Evolutionary conservation across 495 filamentous ascomycete genomes (phyloP), one percentile per base, ranked within the genome.

Genomic region (Neurospora sp.): DNA sequence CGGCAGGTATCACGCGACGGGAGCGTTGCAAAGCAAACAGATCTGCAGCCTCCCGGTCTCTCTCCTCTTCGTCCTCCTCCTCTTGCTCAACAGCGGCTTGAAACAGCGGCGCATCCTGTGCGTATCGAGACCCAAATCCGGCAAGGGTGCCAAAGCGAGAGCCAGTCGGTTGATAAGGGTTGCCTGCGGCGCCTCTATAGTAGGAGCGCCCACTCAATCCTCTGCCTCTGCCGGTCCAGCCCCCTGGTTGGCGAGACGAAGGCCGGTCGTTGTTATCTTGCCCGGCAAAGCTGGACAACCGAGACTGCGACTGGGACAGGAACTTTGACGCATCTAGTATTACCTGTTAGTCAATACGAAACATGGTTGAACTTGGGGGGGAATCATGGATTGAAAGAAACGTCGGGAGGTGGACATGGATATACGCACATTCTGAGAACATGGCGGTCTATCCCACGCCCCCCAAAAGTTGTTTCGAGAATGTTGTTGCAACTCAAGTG

Each of bases 261-360:
- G 80, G 14, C 46, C 79, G 71, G 40, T 86, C 84, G 48, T 78
- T 85, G 84, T 81, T 88, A 69, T 92, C 91, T 31, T 88, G 85
- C 75, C 90, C 89, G 70, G 85, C 82, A 81, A 91, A 85, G 83
- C 87, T 88, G 70, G 89, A 91, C 48, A 89, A 73, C 23, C 94
- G 90, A 41, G 96, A 97, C 84, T 98, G 94, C 71, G 96, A 98
- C 88, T 99, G 96, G 70, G 96, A 94, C 75, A 99, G 90, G 81
- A 99, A 99, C 70, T 91, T 92, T 71, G 96, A 98, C 77, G 96
- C 96, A 92, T 99, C 96, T 99, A 76, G 11, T 70, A 40, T 23
- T n/a, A 38, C 23, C 31, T 12, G 39, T 77, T 70, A 76, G 74
- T 72, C 44, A 69, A 46, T 71, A 66, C 18, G 72, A 10, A 46